Evolutionary conservation across 2,329 filamentous ascomycete species (phyloP), one percentile per base, ranked within the genome.

Genomic region (Cadophora gregata): DNA sequence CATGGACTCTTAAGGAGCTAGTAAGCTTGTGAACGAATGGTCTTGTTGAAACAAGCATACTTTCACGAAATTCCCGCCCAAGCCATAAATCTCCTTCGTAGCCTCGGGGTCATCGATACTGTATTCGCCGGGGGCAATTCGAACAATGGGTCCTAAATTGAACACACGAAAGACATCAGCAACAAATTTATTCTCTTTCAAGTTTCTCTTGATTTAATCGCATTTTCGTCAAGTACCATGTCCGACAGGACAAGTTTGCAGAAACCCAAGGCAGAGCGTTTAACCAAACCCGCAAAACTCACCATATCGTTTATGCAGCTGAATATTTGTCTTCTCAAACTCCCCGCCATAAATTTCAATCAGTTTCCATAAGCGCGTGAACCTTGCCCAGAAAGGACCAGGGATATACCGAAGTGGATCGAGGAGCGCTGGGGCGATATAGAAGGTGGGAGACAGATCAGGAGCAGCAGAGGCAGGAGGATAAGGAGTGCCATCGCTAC

Each of bases 81-180:
- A 74, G 8, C 80, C 79, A 63, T 82, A 83, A 25, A 83, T 77
- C 0, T 70, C 74, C 60, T 81, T 82, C 1, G 79, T 67, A 0
- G 80, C 81, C 0, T 77, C 73, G 0, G 77, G 74, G 63, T 82
- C 78, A 29, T 75, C 76, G 67, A 85, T 76, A 45, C 80, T 82
- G 62, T 83, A 84, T 7, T 83, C 79, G 21, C 82, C 79, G 0
- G 82, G 82, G 0, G 80, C 81, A 62, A 84, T 79, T 0, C 83
- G 80, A 0, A 85, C 78, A n/a, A 85, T 73, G 0, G 77, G 67
- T 0, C 79, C 79, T 72, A 19, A 3, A 42, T 42, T 19, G n/a
- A 42, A 12, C 38, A 42, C 38, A 19, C 38, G 6, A 19, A 14
- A 6, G 3, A 42, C 38, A 42, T 42, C 14, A 42, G 38, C 38